phyloP scores from a whole-genome alignment of 768 basidiomycete genomes.

The Artomyces pyxidatus region DNA sequence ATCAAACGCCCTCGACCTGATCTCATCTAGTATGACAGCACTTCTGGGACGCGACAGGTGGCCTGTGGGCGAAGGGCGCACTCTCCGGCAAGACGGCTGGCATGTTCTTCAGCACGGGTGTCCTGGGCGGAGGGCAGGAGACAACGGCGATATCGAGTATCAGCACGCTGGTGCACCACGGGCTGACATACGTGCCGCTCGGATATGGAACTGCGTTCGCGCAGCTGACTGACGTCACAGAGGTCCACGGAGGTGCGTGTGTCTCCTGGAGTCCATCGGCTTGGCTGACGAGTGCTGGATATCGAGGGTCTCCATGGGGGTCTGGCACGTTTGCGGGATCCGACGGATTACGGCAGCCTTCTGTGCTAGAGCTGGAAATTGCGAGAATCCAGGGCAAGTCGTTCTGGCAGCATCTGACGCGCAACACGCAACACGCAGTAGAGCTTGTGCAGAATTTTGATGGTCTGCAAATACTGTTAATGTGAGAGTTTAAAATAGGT shows the following conservation, averaged over 20 bases:
- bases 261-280: too few species aligned
- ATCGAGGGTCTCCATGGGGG: conserved; percentile 68
- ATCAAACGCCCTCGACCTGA: too few species aligned
- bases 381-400: conserved; percentile 11
- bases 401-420: conserved; percentile 1
- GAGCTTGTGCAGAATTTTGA: too few species aligned
- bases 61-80: conserved; percentile 50
- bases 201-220: conserved; percentile 39
- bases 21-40: too few species aligned
- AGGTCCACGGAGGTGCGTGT: conserved; percentile 39
- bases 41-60: conserved; percentile 76
- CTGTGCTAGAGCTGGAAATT: conserved; percentile 39
- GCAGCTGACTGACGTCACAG: conserved; percentile 30
- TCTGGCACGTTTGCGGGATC: conserved; percentile 51
- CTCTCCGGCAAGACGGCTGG: conserved; percentile 72
- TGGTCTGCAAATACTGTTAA: too few species aligned
- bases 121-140: conserved; percentile 73
- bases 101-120: conserved; percentile 65
- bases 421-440: too few species aligned
- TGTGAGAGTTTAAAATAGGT: too few species aligned
- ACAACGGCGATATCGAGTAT: conserved; percentile 42
- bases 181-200: conserved; percentile 60
- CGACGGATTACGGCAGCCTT: conserved; percentile 38
- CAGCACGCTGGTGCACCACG: conserved; percentile 63
- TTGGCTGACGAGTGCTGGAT: background rate